These are phyloP conservation scores for Alternaria brassicicola DNA, from an alignment of 2,329 filamentous ascomycete genomes.

Conservation along the genomic window DNA sequence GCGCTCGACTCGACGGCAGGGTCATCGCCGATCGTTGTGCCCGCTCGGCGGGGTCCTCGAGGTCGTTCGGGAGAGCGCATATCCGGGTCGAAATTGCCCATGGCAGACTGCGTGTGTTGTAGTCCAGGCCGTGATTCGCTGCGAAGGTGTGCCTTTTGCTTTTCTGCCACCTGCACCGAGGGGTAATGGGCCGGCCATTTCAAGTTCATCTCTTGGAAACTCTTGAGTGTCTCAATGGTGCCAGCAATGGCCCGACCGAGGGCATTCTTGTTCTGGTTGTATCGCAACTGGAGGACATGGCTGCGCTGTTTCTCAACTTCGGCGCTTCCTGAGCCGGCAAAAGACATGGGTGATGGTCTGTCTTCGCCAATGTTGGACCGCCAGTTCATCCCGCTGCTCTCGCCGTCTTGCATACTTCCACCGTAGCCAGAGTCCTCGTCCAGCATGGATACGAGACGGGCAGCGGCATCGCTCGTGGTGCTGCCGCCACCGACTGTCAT, in stretches of 20 bases:
- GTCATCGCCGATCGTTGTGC: constrained; percentile 68
- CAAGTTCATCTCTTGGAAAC: constrained; percentile 85
- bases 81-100: constrained; percentile 55
- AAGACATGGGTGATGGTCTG: constrained; percentile 60
- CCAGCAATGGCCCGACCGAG: constrained; percentile 87
- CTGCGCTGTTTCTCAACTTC: constrained; percentile 72
- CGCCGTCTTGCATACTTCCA: constrained; percentile 72
- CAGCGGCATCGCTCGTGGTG: constrained; percentile 75
- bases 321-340: constrained; percentile 56
- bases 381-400: constrained; percentile 61
- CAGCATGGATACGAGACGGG: constrained; percentile 78
- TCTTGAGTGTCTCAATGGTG: constrained; percentile 82
- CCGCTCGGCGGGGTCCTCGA: constrained; percentile 67
- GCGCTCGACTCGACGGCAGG: constrained; percentile 74
- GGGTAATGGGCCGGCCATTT: constrained; percentile 96
- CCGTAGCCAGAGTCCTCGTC: constrained; percentile 93
- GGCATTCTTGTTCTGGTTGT: constrained; percentile 87
- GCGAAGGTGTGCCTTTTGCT: constrained; percentile 49
- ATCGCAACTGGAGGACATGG: constrained; percentile 90
- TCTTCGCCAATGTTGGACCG: constrained; percentile 63
- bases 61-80: constrained; percentile 55
- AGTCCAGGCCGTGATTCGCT: constrained; percentile 66
- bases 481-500: constrained; percentile 88
- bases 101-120: constrained; percentile 66
- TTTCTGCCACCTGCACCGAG: constrained; percentile 66